Evolutionary conservation across 495 filamentous ascomycete genomes (phyloP), one percentile per base, ranked within the genome.

Genomic region (Penicillium subrubescens): DNA sequence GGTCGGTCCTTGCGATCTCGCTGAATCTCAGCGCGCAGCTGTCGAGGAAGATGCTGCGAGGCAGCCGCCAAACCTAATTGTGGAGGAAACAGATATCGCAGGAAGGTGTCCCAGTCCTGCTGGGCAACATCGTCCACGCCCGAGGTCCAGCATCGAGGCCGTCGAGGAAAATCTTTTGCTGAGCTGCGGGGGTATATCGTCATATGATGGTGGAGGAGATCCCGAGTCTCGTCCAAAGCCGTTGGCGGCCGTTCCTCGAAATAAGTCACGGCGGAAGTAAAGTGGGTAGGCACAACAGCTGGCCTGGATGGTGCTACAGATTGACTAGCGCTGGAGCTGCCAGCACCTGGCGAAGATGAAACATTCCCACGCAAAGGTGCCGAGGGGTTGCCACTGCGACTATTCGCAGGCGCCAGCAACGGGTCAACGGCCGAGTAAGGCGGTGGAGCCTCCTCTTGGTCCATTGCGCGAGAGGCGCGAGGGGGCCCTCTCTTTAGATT

Each of bases 81-180:
- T 14, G 78, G 68, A 2, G 80, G 77, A 41, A 85, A 81, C 1
- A 85, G 70, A 61, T 81, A 77, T n/a, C 77, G 75, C 43, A 84
- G 53, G 60, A 84, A 86, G 14, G 76, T 79, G 55, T 82, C 77
- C 83, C 83, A 86, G 67, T 86, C 83, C 65, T 79, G 77, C 65
- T 79, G 79, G 48, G 69, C 65, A 12, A 85, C 74, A 34, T 83
- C 78, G 48, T 76, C 62, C 46, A 67, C 69, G 15, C 74, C 71
- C 14, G 76, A 67, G 27, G 65, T 75, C 77, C 79, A 78, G 57
- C 78, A 79, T 0, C 81, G 82, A 4, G 78, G 74, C 44, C 82
- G 76, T 25, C 78, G 81, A 8, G 77, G 75, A 17, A 86, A 79
- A 57, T 84, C 81, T 44, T 79, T 81, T 0, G 75, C 67, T 59